phyloP scores from a whole-genome alignment of 2,329 filamentous ascomycete species.

The Ambrosiella cleistominuta region DNA sequence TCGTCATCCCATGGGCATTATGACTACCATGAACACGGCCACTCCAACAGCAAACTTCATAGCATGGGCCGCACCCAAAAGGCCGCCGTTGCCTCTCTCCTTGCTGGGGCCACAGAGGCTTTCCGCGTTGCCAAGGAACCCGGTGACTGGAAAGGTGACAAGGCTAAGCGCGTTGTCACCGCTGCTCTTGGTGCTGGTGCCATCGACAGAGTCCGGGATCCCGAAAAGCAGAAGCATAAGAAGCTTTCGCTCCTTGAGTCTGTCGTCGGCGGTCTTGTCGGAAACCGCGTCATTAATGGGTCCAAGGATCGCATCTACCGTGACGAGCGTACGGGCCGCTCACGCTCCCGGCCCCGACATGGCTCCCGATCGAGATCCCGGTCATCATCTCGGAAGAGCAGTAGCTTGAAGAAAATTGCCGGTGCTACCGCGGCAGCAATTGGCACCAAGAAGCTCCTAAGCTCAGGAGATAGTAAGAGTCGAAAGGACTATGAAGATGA shows the following conservation, averaged over 20 bases:
- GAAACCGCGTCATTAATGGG: constrained; percentile 73
- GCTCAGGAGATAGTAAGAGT: constrained; percentile 21
- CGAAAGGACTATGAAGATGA: constrained; percentile 6
- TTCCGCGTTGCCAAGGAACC: constrained; percentile 80
- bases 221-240: constrained; percentile 57
- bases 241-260: constrained; percentile 75
- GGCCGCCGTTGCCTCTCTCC: constrained; percentile 75
- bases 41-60: constrained; percentile 29
- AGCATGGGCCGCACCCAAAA: constrained; percentile 35
- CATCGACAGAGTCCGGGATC: constrained; percentile 60
- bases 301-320: constrained; percentile 48
- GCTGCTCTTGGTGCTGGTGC: constrained; percentile 73
- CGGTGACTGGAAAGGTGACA: constrained; percentile 76
- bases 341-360: constrained; percentile 50
- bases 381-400: constrained; percentile 18
- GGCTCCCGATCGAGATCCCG: constrained; percentile 32
- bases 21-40: not conserved
- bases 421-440: constrained; percentile 45
- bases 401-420: constrained; percentile 25
- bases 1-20: constrained; percentile 13
- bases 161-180: constrained; percentile 80
- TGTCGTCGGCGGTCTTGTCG: constrained; percentile 72
- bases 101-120: constrained; percentile 81
- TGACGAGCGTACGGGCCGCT: constrained; percentile 41
- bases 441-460: constrained; percentile 38